Evolutionary conservation across 345 rosid species (phyloP), one percentile per base, ranked within the genome.

Genomic region (Durio zibethinus): DNA sequence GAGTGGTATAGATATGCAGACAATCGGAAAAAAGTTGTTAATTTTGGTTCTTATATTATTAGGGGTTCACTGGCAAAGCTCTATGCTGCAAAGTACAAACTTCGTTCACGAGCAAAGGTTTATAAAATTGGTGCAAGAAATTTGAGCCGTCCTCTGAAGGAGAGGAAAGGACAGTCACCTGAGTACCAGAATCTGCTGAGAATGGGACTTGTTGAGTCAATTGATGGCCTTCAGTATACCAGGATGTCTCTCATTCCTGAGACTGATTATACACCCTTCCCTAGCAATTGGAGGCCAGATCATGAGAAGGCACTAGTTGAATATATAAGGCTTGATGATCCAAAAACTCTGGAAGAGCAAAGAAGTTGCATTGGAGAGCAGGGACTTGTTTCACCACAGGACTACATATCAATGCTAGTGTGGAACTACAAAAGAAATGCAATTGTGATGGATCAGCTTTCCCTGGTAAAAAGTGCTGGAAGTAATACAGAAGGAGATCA

Each of bases 371-470:
- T 96, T 25, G 82, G 81, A 72, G 97, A 88, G 77, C 92, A 88
- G 33, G 98, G 99, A 21, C 93, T 96, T 38, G 86, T 96, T 78
- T 96, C 99, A 6, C 89, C 99, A 52, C 98, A 93, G 80, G 97
- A 96, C 77, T 93, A 90, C 78, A 79, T 89, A 43, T 91, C 97
- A 7, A 93, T 96, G 98, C 91, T 96, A 73, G 98, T 96, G 54
- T 96, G 99, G 99, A 93, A 92, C 89, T 96, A 93, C 81, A 96
- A 93, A 78, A 85, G 97, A 84, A 96, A 96, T 63, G 87, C 91
- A 21, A 86, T 91, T 71, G 86, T 73, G 6, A 86, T 89, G 84
- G 94, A 90, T 81, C 94, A 88, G 80, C 83, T 87, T 77, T 88
- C 96, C 66, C 81, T 90, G 79, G 42, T 86, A 25, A 80, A 85